Percentiles rank a stretch among this genome's conserved stretches.
Conservation (phyloP, 139 green algal species). For the Ostreobium quekettii region DNA sequence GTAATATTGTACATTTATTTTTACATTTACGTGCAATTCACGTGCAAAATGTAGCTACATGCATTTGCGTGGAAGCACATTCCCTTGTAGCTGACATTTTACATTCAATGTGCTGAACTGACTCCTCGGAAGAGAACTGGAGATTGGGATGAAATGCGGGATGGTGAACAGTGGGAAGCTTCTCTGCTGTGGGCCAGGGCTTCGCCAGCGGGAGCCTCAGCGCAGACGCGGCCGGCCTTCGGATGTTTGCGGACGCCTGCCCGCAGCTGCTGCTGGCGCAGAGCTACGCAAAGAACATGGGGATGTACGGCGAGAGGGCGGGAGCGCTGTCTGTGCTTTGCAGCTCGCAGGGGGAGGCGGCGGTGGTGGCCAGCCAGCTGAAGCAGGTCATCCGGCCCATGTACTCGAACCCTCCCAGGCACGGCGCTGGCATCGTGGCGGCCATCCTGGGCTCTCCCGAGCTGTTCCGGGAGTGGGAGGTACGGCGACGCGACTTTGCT, state of each 20-base stretch:
- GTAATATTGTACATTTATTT: too few species aligned
- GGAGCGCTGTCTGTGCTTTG: conserved; percentile 48
- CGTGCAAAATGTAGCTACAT: too few species aligned
- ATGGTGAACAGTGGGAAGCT: too few species aligned
- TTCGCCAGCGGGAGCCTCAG: conserved; percentile 82
- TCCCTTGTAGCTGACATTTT: too few species aligned
- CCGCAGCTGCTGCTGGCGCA: conserved; percentile 53
- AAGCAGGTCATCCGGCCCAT: conserved; percentile 53
- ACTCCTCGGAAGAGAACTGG: too few species aligned
- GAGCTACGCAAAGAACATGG: conserved; percentile 83
- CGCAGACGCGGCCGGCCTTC: conserved; percentile 60
- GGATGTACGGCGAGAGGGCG: conserved; percentile 72
- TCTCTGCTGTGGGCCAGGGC: conserved; percentile 39
- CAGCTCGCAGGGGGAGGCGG: conserved; percentile 30
- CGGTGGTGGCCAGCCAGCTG: conserved; percentile 55
- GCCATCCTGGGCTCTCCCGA: conserved; percentile 43
- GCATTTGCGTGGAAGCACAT: too few species aligned
- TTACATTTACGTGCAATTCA: too few species aligned
- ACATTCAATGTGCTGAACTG: too few species aligned
- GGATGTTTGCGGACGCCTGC: conserved; percentile 66
- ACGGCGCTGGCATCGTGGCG: conserved; percentile 65
- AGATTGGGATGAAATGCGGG: too few species aligned
- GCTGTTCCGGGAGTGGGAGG: conserved; percentile 5
- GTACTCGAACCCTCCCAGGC: conserved; percentile 75
- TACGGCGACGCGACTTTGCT: too few species aligned